Evolutionary conservation across 169 alveolate genomes (phyloP).

Genomic region (Eimeria necatrix): DNA sequence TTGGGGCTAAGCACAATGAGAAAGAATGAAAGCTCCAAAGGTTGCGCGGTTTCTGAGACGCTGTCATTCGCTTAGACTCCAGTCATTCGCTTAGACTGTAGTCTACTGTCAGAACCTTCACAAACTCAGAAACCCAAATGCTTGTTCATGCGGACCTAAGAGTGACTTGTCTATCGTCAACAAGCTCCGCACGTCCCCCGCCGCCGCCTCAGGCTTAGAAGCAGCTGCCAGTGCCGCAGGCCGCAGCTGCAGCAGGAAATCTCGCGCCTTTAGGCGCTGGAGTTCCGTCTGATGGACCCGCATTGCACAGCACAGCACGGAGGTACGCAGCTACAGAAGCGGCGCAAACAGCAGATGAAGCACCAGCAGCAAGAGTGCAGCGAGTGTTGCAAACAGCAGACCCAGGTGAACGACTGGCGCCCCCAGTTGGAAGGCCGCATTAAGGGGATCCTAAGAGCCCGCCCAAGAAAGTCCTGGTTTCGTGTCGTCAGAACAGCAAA

Average conservation of each 20-base stretch:
- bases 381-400: background rate
- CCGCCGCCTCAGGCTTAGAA: background rate
- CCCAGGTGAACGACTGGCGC: background rate
- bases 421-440: background rate
- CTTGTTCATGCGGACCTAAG: background rate
- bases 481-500: background rate
- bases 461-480: no score
- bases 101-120: no score
- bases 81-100: no score
- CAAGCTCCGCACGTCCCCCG: background rate
- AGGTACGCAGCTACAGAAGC: background rate
- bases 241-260: slow-evolving; percentile 8
- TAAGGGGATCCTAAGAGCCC: no score
- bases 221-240: slow-evolving; percentile 5
- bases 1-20: no score
- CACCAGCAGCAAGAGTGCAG: background rate
- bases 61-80: no score
- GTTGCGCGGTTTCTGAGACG: no score
- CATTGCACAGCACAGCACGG: background rate
- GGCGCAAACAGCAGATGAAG: background rate
- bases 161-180: slow-evolving; percentile 1
- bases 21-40: no score
- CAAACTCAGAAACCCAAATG: background rate
- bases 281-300: background rate
- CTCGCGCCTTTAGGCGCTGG: background rate